Evolutionary conservation across 2,329 filamentous ascomycete genomes (phyloP).

Genomic region (Diaporthe velutina): DNA sequence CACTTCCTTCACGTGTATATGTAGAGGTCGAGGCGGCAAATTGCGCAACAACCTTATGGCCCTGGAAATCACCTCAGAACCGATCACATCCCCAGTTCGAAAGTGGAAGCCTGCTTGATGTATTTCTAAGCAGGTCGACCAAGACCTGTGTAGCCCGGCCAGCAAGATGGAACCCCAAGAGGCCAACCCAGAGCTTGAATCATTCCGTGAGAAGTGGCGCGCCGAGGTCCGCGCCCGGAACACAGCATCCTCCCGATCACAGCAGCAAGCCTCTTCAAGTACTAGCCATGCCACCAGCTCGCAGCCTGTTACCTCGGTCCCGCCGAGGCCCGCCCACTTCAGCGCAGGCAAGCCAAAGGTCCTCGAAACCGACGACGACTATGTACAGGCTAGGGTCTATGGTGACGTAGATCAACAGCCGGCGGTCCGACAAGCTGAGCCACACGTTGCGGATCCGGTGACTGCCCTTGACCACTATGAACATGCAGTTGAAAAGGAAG

Average conservation of each 20-base stretch:
- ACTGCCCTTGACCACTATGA: conserved; percentile 95
- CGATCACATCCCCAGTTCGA: background rate
- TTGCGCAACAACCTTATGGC: background rate
- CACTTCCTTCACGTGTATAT: background rate
- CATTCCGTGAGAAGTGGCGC: conserved; percentile 87
- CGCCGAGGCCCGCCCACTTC: conserved; percentile 41
- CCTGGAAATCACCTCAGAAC: background rate
- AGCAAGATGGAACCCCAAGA: conserved; percentile 49
- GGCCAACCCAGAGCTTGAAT: conserved; percentile 81
- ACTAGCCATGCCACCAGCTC: conserved; percentile 36
- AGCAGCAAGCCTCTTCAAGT: conserved; percentile 1
- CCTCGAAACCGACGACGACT: conserved; percentile 54
- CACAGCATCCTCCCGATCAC: conserved; percentile 34
- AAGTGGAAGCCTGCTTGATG: conserved; percentile 13
- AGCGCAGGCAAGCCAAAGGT: conserved; percentile 41
- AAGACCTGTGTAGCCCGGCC: background rate
- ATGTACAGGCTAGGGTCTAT: conserved; percentile 50
- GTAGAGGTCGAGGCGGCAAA: background rate
- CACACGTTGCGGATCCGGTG: conserved; percentile 63
- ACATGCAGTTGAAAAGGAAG: conserved; percentile 89
- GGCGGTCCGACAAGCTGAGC: conserved; percentile 42
- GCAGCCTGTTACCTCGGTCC: conserved; percentile 38
- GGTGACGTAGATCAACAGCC: conserved; percentile 48
- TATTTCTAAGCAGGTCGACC: conserved; percentile 34
- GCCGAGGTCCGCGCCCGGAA: conserved; percentile 75